Percentiles rank a stretch among this genome's conserved stretches.
Evolutionary conservation across 352 stramenopile species (phyloP).

Genomic region (Globisporangium alternatum): DNA sequence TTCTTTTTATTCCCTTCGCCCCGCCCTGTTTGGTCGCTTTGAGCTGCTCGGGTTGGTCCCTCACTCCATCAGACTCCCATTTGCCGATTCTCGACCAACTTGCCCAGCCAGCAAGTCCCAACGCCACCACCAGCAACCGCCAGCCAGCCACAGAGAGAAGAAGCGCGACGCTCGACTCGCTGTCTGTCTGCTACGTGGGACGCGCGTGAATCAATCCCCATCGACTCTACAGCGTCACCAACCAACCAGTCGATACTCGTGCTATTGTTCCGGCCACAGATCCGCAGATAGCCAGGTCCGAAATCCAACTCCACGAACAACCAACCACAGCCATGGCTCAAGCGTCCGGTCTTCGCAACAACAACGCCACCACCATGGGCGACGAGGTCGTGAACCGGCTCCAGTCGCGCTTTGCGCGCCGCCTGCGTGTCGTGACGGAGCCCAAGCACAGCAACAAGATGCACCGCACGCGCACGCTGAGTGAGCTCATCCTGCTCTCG

Average conservation of each 20-base stretch:
- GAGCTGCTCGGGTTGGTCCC: neutral
- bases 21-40: neutral
- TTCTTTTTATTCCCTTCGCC: constrained; percentile 11
- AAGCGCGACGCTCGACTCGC: neutral
- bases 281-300: constrained; percentile 1
- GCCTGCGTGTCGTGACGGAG: constrained; percentile 80
- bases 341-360: constrained; percentile 14
- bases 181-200: neutral
- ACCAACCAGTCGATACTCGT: neutral
- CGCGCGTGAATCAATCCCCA: neutral
- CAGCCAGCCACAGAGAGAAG: neutral
- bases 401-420: constrained; percentile 48
- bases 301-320: neutral
- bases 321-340: constrained; percentile 12
- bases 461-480: constrained; percentile 75
- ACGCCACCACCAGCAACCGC: neutral
- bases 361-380: constrained; percentile 6
- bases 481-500: constrained; percentile 73
- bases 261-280: neutral
- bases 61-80: constrained; percentile 12
- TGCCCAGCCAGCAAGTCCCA: neutral
- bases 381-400: constrained; percentile 13
- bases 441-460: constrained; percentile 85
- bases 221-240: constrained; percentile 2
- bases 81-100: constrained; percentile 16